Evolutionary conservation across 2,329 filamentous ascomycete genomes (phyloP).

Genomic region (Chaetomium olivaceum): DNA sequence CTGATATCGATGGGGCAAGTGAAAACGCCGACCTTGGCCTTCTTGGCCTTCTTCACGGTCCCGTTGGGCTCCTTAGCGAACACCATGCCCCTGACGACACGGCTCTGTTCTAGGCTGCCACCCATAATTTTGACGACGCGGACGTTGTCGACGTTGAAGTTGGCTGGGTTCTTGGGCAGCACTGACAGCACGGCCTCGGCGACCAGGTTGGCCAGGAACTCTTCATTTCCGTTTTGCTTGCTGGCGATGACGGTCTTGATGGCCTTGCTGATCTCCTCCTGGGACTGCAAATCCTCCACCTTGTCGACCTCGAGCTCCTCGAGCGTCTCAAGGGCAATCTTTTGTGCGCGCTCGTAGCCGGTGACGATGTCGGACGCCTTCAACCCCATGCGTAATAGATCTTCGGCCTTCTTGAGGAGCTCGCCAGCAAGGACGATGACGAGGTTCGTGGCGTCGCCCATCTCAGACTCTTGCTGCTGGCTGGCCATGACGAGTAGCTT

Average conservation of each 20-base stretch:
- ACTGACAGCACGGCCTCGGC: conserved; percentile 83
- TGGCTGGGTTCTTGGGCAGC: conserved; percentile 88
- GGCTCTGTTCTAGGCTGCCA: conserved; percentile 88
- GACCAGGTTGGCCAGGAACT: conserved; percentile 81
- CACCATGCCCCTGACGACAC: conserved; percentile 96
- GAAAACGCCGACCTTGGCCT: conserved; percentile 95
- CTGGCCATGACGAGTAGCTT: conserved; percentile 98
- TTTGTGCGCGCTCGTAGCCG: conserved; percentile 93
- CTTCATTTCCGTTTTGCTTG: conserved; percentile 94
- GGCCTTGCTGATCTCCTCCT: conserved; percentile 87
- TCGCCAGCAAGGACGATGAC: conserved; percentile 96
- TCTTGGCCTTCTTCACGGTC: conserved; percentile 82
- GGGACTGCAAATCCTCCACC: conserved; percentile 78
- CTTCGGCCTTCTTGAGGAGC: conserved; percentile 94
- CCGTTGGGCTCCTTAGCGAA: conserved; percentile 96
- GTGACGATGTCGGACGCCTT: conserved; percentile 98
- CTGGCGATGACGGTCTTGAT: conserved; percentile 93
- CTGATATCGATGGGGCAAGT: conserved; percentile 93
- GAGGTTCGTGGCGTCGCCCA: conserved; percentile 97
- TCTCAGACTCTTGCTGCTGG: conserved; percentile 98
- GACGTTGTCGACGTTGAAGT: conserved; percentile 99
- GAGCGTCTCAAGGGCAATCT: conserved; percentile 78
- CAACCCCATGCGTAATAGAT: conserved; percentile 91
- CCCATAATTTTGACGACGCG: conserved; percentile 99
- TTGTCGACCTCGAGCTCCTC: conserved; percentile 91